phyloP scores from a whole-genome alignment of 1,284 basidiomycete genomes.

The Naganishia liquefaciens region DNA sequence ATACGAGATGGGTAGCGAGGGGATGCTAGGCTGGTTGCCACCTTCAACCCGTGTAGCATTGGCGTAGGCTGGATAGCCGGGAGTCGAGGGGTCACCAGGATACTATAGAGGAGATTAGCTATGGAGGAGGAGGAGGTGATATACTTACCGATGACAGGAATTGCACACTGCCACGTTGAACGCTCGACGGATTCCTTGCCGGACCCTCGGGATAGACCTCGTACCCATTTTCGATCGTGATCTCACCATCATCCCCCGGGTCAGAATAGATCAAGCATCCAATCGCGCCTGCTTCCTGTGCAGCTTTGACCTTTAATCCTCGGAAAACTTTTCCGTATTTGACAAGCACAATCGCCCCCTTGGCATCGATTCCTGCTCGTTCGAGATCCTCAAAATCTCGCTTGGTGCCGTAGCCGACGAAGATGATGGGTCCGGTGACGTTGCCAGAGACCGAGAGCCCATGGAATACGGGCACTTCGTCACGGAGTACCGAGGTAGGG shows the following conservation, averaged over 20 bases:
- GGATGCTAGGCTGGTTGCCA: conserved; percentile 75
- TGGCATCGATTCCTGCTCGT: conserved; percentile 67
- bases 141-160: conserved; percentile 57
- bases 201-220: conserved; percentile 79
- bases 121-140: not conserved
- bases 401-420: conserved; percentile 67
- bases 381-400: conserved; percentile 71
- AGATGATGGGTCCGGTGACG: conserved; percentile 56
- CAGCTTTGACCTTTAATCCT: conserved; percentile 68
- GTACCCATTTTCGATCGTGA: conserved; percentile 76
- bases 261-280: conserved; percentile 77
- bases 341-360: conserved; percentile 76
- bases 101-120: conserved; percentile 54
- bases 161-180: conserved; percentile 86
- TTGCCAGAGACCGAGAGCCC: conserved; percentile 50
- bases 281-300: conserved; percentile 74
- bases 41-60: conserved; percentile 71
- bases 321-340: conserved; percentile 81
- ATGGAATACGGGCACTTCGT: conserved; percentile 55
- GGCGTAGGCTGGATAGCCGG: conserved; percentile 81
- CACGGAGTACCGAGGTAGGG: conserved; percentile 52
- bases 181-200: conserved; percentile 72
- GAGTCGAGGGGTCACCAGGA: conserved; percentile 68
- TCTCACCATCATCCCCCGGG: conserved; percentile 80
- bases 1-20: conserved; percentile 63